Percentiles rank a stretch among this genome's conserved stretches.
Evolutionary conservation across 805 yeast genomes (phyloP).

Genomic region (Lipomyces spencermartinsiae): DNA sequence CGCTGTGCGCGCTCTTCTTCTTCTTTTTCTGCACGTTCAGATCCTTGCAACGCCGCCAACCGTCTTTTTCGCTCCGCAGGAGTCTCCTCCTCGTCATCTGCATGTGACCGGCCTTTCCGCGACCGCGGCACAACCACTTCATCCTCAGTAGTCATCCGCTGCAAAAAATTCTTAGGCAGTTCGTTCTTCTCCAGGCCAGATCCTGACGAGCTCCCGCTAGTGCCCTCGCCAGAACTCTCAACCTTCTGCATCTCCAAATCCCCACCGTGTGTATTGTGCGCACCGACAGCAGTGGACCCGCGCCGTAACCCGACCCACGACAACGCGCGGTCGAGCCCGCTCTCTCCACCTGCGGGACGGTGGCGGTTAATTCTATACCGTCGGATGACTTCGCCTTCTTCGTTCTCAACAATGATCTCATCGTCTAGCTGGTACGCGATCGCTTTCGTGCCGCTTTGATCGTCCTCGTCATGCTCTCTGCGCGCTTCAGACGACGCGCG

Average conservation of each 20-base stretch:
- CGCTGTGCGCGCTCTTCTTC: conserved; percentile 42
- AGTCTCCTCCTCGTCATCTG: conserved; percentile 41
- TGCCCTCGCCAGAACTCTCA: conserved; percentile 13
- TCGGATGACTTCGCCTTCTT: conserved; percentile 89
- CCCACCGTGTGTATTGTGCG: not conserved
- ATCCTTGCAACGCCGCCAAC: conserved; percentile 39
- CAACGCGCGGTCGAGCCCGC: conserved; percentile 53
- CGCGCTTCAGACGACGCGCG: not conserved
- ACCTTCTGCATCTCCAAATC: conserved; percentile 34
- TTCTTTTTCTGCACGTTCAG: conserved; percentile 39
- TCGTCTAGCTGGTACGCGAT: conserved; percentile 83
- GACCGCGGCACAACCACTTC: conserved; percentile 40
- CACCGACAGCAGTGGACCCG: conserved; percentile 17
- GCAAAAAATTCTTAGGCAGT: conserved; percentile 35
- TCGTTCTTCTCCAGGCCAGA: conserved; percentile 36
- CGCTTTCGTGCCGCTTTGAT: conserved; percentile 46
- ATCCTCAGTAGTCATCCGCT: conserved; percentile 39
- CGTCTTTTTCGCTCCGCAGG: conserved; percentile 35
- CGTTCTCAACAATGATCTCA: conserved; percentile 81
- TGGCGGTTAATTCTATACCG: conserved; percentile 77
- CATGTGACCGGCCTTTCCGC: conserved; percentile 13
- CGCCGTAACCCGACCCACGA: conserved; percentile 60
- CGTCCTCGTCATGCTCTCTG: not conserved
- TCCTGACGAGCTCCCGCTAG: conserved; percentile 17
- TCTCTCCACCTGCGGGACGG: conserved; percentile 26